Evolutionary conservation across 352 stramenopile genomes (phyloP), one percentile per base, ranked within the genome.

Genomic region (Globisporangium canariense): DNA sequence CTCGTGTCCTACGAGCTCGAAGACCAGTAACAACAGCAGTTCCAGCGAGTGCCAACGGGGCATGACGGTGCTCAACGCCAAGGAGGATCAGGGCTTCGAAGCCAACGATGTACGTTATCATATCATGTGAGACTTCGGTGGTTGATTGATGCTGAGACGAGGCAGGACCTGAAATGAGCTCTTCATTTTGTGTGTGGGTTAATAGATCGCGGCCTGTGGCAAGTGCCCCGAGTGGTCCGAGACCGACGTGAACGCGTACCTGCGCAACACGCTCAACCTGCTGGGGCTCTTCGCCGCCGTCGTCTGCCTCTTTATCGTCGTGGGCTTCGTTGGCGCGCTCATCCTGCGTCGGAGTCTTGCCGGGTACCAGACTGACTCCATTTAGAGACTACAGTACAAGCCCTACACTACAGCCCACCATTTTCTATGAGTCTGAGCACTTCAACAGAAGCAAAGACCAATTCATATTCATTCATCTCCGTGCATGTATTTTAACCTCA

Each of bases 331-430:
- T 18, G 82, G 73, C 3, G 83, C 87, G 18, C 64, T 93, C n/a
- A 79, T 95, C 46, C 64, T 95, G 49, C 78, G 87, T 38, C 69
- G 75, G 60, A 93, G 83, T 45, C 74, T 95, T 43, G 83, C 80
- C 40, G 83, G 84, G 4, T 95, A 95, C 58, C 85, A 93, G 68
- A 93, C 84, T 45, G 87, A 95, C 47, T 95, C 87, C 7, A 91
- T 95, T 61, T 95, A 69, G 50, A 50, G 1, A 3, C 3, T 36
- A 36, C 32, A 36, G 32, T 25, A 7, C 43, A 11, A 22, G 9
- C 8, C 16, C 34, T 40, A 30, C 14, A 28, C 25, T 28, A 28
- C 10, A 52, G 5, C 38, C 28, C 14, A 25, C 50, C 30, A 58
- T 25, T 30, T 57, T 38, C 30, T 41, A 57, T 43, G 3, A 28